These are phyloP conservation scores for Pilobolus umbonatus DNA, from an alignment of 192 early-diverging fungal species.

Conservation along the genomic window DNA sequence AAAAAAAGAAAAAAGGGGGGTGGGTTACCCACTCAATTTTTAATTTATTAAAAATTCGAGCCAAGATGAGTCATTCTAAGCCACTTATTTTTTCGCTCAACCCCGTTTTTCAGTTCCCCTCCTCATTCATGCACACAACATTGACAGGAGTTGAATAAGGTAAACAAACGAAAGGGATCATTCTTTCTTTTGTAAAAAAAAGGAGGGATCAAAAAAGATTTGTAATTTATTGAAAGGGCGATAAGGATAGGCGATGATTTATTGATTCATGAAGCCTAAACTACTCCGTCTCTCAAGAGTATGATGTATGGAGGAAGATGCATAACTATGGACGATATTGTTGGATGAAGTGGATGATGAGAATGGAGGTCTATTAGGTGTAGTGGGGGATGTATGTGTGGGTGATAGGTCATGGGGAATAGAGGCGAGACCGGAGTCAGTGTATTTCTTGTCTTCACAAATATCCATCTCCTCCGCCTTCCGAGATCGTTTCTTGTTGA, in stretches of 20 bases:
- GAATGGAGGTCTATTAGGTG: neutral
- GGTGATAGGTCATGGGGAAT: neutral
- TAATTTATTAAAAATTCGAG: neutral
- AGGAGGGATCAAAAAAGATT: neutral
- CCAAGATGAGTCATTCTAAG: no score
- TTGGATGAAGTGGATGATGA: constrained; percentile 4
- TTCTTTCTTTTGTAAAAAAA: neutral
- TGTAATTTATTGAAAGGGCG: no score
- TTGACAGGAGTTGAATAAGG: no score
- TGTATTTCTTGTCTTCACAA: neutral
- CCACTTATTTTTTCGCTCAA: neutral
- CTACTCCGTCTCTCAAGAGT: no score
- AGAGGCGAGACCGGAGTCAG: neutral
- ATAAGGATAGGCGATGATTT: no score
- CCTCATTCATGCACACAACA: neutral
- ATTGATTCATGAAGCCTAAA: no score
- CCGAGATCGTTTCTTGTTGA: constrained; percentile 9
- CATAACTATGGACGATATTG: constrained; percentile 20
- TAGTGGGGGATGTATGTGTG: neutral
- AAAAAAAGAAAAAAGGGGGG: neutral
- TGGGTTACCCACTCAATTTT: no score
- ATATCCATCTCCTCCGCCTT: neutral
- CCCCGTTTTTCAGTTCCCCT: neutral
- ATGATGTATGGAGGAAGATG: no score
- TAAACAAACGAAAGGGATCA: no score